Percentiles rank a stretch among this genome's conserved stretches.
phyloP scores from a whole-genome alignment of 345 rosid species.

The Lepidium africanum region DNA sequence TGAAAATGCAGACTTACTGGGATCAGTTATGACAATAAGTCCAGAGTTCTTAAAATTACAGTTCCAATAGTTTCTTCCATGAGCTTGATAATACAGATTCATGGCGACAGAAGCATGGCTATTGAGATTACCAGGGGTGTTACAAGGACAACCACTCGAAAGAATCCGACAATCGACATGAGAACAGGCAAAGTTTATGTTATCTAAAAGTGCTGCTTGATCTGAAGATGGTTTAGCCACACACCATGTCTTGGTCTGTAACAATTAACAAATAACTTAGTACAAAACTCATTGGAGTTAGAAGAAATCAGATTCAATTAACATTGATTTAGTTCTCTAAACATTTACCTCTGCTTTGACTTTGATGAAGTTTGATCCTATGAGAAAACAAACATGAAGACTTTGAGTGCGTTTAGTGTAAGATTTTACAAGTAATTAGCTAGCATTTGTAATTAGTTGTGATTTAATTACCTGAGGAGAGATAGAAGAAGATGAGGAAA shows the following conservation, averaged over 20 bases:
- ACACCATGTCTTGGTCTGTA: conserved; percentile 53
- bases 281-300: neutral
- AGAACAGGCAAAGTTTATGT: conserved; percentile 54
- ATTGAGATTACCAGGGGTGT: conserved; percentile 38
- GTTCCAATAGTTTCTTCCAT: conserved; percentile 56
- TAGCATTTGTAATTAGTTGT: neutral
- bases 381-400: neutral
- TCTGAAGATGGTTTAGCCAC: conserved; percentile 71
- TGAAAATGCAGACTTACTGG: conserved; percentile 32
- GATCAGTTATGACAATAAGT: conserved; percentile 50
- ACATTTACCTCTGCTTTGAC: conserved; percentile 38
- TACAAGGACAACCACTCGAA: conserved; percentile 44
- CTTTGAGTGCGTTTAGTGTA: neutral
- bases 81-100: conserved; percentile 67
- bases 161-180: conserved; percentile 47
- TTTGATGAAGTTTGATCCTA: conserved; percentile 29
- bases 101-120: conserved; percentile 66
- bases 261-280: neutral
- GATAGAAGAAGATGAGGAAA: conserved; percentile 17
- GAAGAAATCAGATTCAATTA: neutral
- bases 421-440: neutral
- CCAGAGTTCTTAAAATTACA: conserved; percentile 58
- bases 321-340: neutral
- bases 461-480: conserved; percentile 7
- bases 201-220: conserved; percentile 36